Evolutionary conservation across 129 eudicot species (phyloP).

Genomic region (Logfia minima): DNA sequence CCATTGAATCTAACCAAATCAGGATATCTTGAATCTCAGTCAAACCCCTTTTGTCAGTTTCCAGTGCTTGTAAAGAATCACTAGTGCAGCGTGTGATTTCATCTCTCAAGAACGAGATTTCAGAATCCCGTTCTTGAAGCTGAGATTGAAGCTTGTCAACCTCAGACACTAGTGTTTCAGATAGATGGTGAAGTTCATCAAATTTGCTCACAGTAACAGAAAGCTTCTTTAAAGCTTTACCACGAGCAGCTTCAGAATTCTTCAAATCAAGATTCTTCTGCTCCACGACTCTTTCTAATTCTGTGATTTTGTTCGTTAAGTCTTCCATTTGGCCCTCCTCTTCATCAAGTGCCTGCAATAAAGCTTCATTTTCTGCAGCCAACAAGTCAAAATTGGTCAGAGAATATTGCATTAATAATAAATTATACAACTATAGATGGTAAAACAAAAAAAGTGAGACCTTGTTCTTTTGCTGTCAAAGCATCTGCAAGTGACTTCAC

Average conservation of each 20-base stretch:
- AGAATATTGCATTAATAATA: not conserved
- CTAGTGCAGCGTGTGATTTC: slow-evolving; percentile 90
- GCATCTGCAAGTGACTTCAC: slow-evolving; percentile 57
- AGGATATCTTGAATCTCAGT: slow-evolving; percentile 61
- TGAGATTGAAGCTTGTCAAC: slow-evolving; percentile 92
- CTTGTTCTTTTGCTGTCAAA: slow-evolving; percentile 80
- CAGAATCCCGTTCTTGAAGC: slow-evolving; percentile 86
- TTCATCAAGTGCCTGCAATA: slow-evolving; percentile 92
- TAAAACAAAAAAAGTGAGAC: slow-evolving; percentile 22
- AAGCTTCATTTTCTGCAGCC: slow-evolving; percentile 65
- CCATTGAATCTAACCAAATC: slow-evolving; percentile 60
- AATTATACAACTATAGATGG: not conserved
- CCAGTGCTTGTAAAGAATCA: slow-evolving; percentile 72
- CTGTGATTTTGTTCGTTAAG: slow-evolving; percentile 48
- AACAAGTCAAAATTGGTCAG: slow-evolving; percentile 4
- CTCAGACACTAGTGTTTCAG: slow-evolving; percentile 80
- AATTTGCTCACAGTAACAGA: slow-evolving; percentile 76
- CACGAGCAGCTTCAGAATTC: slow-evolving; percentile 72
- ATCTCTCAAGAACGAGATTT: slow-evolving; percentile 82
- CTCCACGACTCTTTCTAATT: slow-evolving; percentile 49
- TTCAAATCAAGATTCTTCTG: slow-evolving; percentile 63
- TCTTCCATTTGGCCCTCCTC: slow-evolving; percentile 88
- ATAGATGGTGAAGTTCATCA: slow-evolving; percentile 87
- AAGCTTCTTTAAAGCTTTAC: slow-evolving; percentile 80
- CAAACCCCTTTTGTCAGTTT: slow-evolving; percentile 47